A percentile compares a stretch with the other conserved stretches of the same genome.
Evolutionary conservation across 140 eudicot species (phyloP).

Genomic region (Flaveria floridana): DNA sequence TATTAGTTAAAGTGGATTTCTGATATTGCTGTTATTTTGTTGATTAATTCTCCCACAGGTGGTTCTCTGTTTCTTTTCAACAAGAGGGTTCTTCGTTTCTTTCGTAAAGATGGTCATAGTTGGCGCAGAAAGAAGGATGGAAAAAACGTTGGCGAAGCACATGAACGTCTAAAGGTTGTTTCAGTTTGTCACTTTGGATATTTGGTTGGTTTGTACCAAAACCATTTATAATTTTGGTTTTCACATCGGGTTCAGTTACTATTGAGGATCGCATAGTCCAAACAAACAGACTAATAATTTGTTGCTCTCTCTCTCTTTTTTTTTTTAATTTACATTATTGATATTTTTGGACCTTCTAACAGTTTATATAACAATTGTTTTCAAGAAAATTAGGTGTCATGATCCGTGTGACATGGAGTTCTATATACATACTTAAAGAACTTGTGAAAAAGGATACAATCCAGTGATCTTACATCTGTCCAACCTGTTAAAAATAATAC

Average conservation of each 20-base stretch:
- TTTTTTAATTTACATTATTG: background rate
- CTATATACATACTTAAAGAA: too few species aligned
- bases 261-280: background rate
- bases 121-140: slow-evolving; percentile 93
- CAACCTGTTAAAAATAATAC: background rate
- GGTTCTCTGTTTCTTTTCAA: slow-evolving; percentile 86
- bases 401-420: too few species aligned
- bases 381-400: background rate
- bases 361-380: too few species aligned
- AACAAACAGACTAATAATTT: background rate
- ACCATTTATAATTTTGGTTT: background rate
- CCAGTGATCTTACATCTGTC: background rate
- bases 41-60: slow-evolving; percentile 40
- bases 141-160: slow-evolving; percentile 84
- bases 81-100: slow-evolving; percentile 80
- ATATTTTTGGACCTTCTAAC: slow-evolving; percentile 18
- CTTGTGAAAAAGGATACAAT: background rate
- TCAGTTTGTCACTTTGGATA: slow-evolving; percentile 5
- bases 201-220: background rate
- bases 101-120: slow-evolving; percentile 85
- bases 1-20: background rate
- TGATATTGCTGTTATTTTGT: slow-evolving; percentile 3
- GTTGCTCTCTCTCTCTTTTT: background rate
- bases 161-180: slow-evolving; percentile 83
- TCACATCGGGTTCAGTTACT: background rate